A percentile compares a stretch with the other conserved stretches of the same genome.
phyloP scores from a whole-genome alignment of 495 filamentous ascomycete genomes.

The Daldinia grandis region DNA sequence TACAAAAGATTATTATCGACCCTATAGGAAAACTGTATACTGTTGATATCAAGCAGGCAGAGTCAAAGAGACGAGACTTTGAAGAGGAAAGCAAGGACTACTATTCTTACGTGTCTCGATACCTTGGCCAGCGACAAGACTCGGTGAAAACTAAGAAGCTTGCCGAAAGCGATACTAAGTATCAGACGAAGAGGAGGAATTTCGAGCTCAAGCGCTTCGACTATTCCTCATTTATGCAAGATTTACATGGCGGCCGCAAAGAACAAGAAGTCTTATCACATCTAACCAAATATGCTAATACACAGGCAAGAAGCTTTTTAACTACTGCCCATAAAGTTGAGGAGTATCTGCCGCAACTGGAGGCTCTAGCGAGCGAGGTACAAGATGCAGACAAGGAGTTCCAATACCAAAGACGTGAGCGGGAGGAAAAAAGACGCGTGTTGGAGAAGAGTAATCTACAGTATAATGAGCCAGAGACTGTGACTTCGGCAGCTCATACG shows the following conservation, averaged over 20 bases:
- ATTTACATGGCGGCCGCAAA: conserved; percentile 95
- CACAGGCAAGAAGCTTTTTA: conserved; percentile 85
- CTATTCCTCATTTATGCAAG: conserved; percentile 99
- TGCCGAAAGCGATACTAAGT: conserved; percentile 92
- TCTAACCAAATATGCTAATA: conserved; percentile 92
- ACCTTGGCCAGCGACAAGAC: conserved; percentile 94
- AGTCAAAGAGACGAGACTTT: conserved; percentile 96
- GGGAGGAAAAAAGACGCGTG: conserved; percentile 88
- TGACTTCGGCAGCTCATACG: conserved; percentile 41
- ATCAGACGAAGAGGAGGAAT: conserved; percentile 89
- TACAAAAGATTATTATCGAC: conserved; percentile 93
- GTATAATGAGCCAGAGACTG: conserved; percentile 76
- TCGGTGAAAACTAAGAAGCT: conserved; percentile 97
- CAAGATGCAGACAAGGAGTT: conserved; percentile 93
- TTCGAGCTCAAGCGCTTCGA: conserved; percentile 98
- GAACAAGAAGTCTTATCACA: conserved; percentile 97
- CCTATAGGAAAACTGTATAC: conserved; percentile 91
- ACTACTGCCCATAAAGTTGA: conserved; percentile 86
- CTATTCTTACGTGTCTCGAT: conserved; percentile 92
- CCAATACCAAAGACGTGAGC: conserved; percentile 88
- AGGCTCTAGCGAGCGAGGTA: conserved; percentile 90
- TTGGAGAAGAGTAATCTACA: conserved; percentile 88
- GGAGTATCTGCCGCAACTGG: conserved; percentile 85
- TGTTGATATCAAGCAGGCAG: conserved; percentile 96
- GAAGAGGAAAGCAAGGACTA: conserved; percentile 98